Conservation (phyloP, 1,139 yeast genomes). For the Yamadazyma jaroonii region DNA sequence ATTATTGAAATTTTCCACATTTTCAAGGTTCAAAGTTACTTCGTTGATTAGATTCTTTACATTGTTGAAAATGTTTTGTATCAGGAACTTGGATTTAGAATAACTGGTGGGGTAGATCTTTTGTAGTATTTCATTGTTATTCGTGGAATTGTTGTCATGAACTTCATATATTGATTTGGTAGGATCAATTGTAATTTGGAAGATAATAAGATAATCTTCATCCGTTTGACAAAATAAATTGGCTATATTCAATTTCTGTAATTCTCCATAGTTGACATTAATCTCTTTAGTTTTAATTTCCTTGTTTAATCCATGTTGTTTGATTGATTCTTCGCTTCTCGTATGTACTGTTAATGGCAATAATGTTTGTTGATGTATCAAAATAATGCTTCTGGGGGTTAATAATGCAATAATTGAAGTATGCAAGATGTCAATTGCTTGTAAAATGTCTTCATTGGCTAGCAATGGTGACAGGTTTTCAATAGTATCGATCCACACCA, state of each 20-base stretch:
- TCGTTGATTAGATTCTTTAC: conserved; percentile 35
- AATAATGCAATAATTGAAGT: conserved; percentile 34
- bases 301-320: conserved; percentile 31
- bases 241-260: conserved; percentile 25
- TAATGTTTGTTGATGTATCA: conserved; percentile 30
- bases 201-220: conserved; percentile 30
- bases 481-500: conserved; percentile 41
- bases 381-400: conserved; percentile 25
- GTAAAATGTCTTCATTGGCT: conserved; percentile 21
- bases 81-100: conserved; percentile 7
- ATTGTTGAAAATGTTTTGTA: conserved; percentile 28
- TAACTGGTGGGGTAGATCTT: conserved; percentile 26
- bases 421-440: conserved; percentile 28
- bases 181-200: conserved; percentile 31
- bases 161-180: conserved; percentile 33
- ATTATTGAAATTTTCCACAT: conserved; percentile 37
- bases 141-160: conserved; percentile 14
- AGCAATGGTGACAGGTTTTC: conserved; percentile 28
- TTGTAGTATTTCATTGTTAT: conserved; percentile 27
- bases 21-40: conserved; percentile 32
- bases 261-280: conserved; percentile 24
- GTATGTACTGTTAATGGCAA: conserved; percentile 34
- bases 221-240: conserved; percentile 38
- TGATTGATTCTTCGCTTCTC: conserved; percentile 29
- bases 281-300: conserved; percentile 27